Base-by-base conservation (phyloP, 495 filamentous ascomycete genomes). In the Hamigera avellanea region DNA sequence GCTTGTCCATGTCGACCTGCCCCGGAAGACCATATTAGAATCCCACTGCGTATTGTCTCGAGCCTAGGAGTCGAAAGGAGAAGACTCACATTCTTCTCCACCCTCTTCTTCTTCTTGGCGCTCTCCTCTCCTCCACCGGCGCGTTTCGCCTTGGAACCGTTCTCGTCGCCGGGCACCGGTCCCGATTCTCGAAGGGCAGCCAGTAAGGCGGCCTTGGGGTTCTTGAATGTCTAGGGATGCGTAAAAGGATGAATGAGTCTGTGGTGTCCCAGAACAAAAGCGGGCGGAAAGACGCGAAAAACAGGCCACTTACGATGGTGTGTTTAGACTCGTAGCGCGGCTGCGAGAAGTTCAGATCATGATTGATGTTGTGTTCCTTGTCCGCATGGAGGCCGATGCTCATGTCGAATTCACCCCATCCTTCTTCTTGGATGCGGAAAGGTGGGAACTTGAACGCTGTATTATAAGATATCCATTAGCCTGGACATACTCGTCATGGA, bases 381-480 rank as follows among this genome's bases (percentile, higher is more conserved):
- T 93, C 85, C 16, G 80, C 77, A 45, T 72, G 78, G 19, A 93
- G 67, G 35, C 80, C 70, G 43, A 96, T 89, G 17, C 70, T 66
- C 84, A 96, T 89, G 51, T 96, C 93, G 52, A 99, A 99, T 62
- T 99, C 93, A 50, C 93, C 93, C 93, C 93, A 99, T 48, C 93
- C 93, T 58, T 93, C 80, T 59, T 99, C 93, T 36, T 75, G 63
- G 54, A 94, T 91, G 16, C 74, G 73, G 67, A 96, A 99, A 0
- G 91, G 91, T 0, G 86, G 79, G 26, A 78, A 78, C 49, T 77
- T 79, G 67, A 89, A 73, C 6, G 75, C 86, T 93, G 46, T 46
- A 29, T 7, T 35, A 10, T n/a, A n/a, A n/a, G n/a, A n/a, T n/a
- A n/a, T n/a, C n/a, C n/a, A n/a, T n/a, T n/a, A 19, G 14, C 25